Percentiles rank a stretch among this genome's conserved stretches.
These are phyloP conservation scores for Solanum piurae DNA, from an alignment of 257 asterid genomes.

Conservation along the genomic window DNA sequence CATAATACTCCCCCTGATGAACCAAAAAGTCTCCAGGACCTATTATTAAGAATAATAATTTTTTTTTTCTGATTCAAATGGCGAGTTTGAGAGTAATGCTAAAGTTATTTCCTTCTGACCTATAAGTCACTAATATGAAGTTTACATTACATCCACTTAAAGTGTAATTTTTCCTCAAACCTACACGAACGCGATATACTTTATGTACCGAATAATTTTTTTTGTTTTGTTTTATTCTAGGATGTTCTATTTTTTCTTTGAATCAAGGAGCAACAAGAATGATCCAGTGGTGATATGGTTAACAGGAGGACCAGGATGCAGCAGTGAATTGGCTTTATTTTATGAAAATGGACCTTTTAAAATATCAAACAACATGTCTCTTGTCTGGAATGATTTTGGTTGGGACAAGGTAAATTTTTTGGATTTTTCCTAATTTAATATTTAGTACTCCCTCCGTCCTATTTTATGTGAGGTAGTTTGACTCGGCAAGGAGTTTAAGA, in stretches of 20 bases:
- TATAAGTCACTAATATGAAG: not conserved
- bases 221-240: conserved; percentile 27
- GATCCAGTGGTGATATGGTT: conserved; percentile 74
- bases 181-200: not conserved
- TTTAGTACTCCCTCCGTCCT: not conserved
- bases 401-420: conserved; percentile 62
- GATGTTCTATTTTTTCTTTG: conserved; percentile 77
- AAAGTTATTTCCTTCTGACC: not conserved
- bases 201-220: not conserved
- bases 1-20: no score
- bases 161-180: not conserved
- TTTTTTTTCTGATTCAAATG: not conserved
- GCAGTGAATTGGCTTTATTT: conserved; percentile 64
- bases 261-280: conserved; percentile 39
- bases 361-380: conserved; percentile 35
- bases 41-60: no score
- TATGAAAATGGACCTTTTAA: conserved; percentile 76
- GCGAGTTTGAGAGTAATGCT: not conserved
- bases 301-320: conserved; percentile 89
- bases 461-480: no score
- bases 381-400: conserved; percentile 63
- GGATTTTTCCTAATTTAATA: not conserved
- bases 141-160: not conserved
- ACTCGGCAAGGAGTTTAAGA: no score
- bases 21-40: no score